Evolutionary conservation across 23 red algal species (phyloP), one percentile per base, ranked within the genome.

Genomic region (Agarophyton chilense): DNA sequence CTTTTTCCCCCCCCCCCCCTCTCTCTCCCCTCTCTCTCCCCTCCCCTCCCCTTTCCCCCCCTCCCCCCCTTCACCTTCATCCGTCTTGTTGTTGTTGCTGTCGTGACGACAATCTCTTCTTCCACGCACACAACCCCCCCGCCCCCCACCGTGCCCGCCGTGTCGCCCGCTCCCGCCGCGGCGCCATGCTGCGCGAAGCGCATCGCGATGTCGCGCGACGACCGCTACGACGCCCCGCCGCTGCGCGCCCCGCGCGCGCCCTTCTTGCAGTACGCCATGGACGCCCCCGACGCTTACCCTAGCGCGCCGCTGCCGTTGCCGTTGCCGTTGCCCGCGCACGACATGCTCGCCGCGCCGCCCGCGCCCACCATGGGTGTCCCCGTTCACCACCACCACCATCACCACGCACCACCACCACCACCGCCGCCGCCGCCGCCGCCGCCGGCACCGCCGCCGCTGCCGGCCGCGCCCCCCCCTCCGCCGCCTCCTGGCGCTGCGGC

Each of bases 181-280:
- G 61, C 61, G 61, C 61, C 61, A 66, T 66, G 61, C 61, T 35
- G 61, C 61, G 34, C 61, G 61, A 66, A 66, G 34, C 61, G 61
- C 34, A 12, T 24, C 61, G 61, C 29, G 4, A 66, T 66, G 61
- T 66, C 61, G 61, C 61, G 61, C 61, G 61, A 66, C 61, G 61
- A 66, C 61, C 61, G 61, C 61, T 66, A 66, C 61, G 61, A 66
- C 61, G 22, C 61, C 26, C 26, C 61, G 2, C 61, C 61, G 4
- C 61, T 66, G 22, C 26, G 61, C 1, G 56, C 56, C 10, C 61
- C 33, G 29, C 61, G 61, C 26, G 22, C 61, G 24, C 61, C 61
- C 11, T 66, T 66, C 61, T 26, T 66, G 29, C 61, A 32, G 29
- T 66, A 66, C 61, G 10, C 61, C 61, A 66, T 66, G 22, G 61